A percentile compares a stretch with the other conserved stretches of the same genome.
Evolutionary conservation across 2,329 filamentous ascomycete genomes (phyloP).

Genomic region (Colletotrichum phormii): DNA sequence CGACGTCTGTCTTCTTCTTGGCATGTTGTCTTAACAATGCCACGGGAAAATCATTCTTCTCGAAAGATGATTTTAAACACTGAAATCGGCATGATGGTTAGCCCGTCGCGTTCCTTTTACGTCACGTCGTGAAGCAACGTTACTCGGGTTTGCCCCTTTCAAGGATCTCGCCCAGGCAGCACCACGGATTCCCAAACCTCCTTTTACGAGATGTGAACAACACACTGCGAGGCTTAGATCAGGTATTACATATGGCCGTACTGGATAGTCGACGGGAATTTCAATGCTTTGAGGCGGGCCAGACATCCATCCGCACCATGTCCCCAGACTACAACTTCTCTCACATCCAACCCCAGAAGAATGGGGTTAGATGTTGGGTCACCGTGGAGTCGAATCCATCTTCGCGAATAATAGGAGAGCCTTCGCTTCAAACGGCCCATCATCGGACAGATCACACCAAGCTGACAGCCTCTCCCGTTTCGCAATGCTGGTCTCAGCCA

Average conservation of each 20-base stretch:
- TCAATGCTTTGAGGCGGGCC: conserved; percentile 16
- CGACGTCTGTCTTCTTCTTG: not conserved
- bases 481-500: conserved; percentile 16
- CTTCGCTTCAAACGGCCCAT: conserved; percentile 18
- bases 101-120: not conserved
- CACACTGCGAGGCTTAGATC: not conserved
- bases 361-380: not conserved
- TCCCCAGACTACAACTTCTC: not conserved
- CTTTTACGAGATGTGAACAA: not conserved
- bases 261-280: not conserved
- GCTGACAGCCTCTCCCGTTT: conserved; percentile 18
- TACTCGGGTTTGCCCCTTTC: not conserved
- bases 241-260: not conserved
- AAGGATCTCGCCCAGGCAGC: not conserved
- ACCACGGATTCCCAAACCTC: not conserved
- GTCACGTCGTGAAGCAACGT: not conserved
- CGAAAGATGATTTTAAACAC: not conserved
- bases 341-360: not conserved
- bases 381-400: not conserved
- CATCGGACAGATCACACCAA: conserved; percentile 8
- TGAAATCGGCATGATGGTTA: not conserved
- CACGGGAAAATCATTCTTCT: not conserved
- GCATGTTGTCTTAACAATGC: not conserved
- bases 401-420: conserved; percentile 18
- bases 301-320: conserved; percentile 16